These are phyloP conservation scores for Scheffersomyces segobiensis DNA, from an alignment of 1,139 yeast genomes.

Conservation along the genomic window DNA sequence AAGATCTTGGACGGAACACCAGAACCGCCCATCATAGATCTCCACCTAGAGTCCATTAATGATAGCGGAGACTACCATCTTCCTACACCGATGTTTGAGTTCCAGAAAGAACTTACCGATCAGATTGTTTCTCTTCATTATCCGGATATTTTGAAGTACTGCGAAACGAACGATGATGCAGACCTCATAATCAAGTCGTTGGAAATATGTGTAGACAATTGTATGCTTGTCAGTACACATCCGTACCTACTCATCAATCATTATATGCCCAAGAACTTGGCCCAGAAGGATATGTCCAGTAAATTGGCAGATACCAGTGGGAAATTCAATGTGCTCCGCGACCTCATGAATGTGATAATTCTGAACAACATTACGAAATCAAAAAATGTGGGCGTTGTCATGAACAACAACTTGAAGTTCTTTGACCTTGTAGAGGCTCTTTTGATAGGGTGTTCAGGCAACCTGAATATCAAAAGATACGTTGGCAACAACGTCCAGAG, in stretches of 20 bases:
- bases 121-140: constrained; percentile 90
- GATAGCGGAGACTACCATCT: constrained; percentile 72
- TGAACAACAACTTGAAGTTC: constrained; percentile 42
- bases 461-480: constrained; percentile 57
- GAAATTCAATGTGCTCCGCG: constrained; percentile 70
- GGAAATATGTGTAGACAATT: constrained; percentile 70
- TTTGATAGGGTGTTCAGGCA: constrained; percentile 66
- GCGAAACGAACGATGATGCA: constrained; percentile 62
- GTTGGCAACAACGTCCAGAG: constrained; percentile 58
- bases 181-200: constrained; percentile 67
- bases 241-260: constrained; percentile 85
- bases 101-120: constrained; percentile 89
- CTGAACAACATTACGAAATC: constrained; percentile 42
- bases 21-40: constrained; percentile 73
- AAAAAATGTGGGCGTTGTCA: constrained; percentile 38
- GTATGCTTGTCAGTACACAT: constrained; percentile 81
- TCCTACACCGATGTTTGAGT: constrained; percentile 85
- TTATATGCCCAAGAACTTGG: constrained; percentile 79
- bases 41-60: constrained; percentile 36
- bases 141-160: constrained; percentile 83
- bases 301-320: constrained; percentile 83
- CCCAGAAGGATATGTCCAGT: constrained; percentile 74
- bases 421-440: constrained; percentile 81
- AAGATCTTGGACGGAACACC: constrained; percentile 82
- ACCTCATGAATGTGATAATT: constrained; percentile 49